A percentile compares a stretch with the other conserved stretches of the same genome.
Evolutionary conservation across 2,329 filamentous ascomycete genomes (phyloP).

Genomic region (Pyrenophora teres): DNA sequence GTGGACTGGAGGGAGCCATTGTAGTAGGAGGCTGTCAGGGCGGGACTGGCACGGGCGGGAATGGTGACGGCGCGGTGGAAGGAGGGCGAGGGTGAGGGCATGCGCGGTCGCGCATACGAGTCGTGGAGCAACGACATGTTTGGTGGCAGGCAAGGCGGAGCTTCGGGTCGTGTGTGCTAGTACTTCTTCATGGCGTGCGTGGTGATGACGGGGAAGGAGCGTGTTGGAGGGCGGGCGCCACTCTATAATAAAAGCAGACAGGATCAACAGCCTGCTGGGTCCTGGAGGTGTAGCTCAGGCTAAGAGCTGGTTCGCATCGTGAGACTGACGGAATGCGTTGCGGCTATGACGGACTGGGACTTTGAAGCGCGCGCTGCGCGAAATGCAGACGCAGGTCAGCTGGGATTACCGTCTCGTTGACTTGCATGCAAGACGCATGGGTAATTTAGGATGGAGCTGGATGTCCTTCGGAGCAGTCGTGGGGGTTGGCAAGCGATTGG

Average conservation of each 20-base stretch:
- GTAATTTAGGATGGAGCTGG: slow-evolving; percentile 22
- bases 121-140: slow-evolving; percentile 38
- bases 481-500: slow-evolving; percentile 25
- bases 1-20: slow-evolving; percentile 70
- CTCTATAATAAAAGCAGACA: slow-evolving; percentile 32
- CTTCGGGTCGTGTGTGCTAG: slow-evolving; percentile 14
- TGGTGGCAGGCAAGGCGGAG: slow-evolving; percentile 14
- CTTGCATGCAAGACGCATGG: slow-evolving; percentile 26
- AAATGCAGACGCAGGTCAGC: slow-evolving; percentile 33
- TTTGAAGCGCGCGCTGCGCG: slow-evolving; percentile 42
- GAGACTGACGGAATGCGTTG: slow-evolving; percentile 30
- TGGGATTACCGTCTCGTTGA: slow-evolving; percentile 21
- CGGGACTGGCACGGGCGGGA: slow-evolving; percentile 48
- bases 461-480: slow-evolving; percentile 28
- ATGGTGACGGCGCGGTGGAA: slow-evolving; percentile 44
- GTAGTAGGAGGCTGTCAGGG: slow-evolving; percentile 46
- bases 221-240: slow-evolving; percentile 30
- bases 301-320: slow-evolving; percentile 38
- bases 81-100: slow-evolving; percentile 42
- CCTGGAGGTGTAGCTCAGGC: slow-evolving; percentile 23
- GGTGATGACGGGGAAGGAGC: slow-evolving; percentile 20
- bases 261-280: slow-evolving; percentile 37
- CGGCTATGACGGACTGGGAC: slow-evolving; percentile 30
- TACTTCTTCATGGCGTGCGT: slow-evolving; percentile 36
- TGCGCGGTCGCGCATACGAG: slow-evolving; percentile 34